Base-by-base conservation (phyloP, 148 eudicot species). In the Beta vulgaris region DNA sequence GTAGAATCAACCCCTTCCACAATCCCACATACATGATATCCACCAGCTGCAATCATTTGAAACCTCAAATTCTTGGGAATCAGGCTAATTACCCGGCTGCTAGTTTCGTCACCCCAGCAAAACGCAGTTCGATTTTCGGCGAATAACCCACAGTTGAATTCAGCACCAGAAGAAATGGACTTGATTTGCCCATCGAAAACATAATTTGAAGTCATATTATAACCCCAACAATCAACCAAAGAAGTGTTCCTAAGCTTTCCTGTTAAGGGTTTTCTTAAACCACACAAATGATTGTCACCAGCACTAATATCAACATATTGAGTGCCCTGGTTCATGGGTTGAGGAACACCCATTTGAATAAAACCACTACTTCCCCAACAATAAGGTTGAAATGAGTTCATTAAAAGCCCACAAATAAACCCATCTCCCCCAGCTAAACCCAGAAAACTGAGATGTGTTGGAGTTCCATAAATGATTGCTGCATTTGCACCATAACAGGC, bases 141-240 rank as follows among this genome's bases (percentile, higher is more conserved):
- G 73, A 92, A 92, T 35, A 95, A 51, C 10, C 90, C 97, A 44
- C 98, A 95, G n/a, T 85, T 92, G 70, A 92, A 95, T 76, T 79
- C 91, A 32, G 96, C 84, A 72, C 98, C 98, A 43, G 93, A 91
- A 10, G 98, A 84, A 42, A 95, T 89, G 0, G 93, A 89, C 68
- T 84, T 84, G 54, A 91, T 80, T 75, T 82, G 89, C 46, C 93
- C 97, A 68, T 88, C 87, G 64, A 92, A 89, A 28, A 68, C 83
- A 79, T 84, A 49, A 72, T 79, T 89, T 16, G 79, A 70, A 16
- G 97, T 95, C 96, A 95, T 95, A 80, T 95, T 95, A 80, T 90
- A 95, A 4, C 98, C 98, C 98, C 98, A 95, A 73, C 98, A 95
- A 78, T 95, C 98, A 39, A 95, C 89, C 23, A 92, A 74, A 1